These are phyloP conservation scores for Biscogniauxia mediterranea DNA, from an alignment of 2,329 filamentous ascomycete genomes.

Conservation along the genomic window DNA sequence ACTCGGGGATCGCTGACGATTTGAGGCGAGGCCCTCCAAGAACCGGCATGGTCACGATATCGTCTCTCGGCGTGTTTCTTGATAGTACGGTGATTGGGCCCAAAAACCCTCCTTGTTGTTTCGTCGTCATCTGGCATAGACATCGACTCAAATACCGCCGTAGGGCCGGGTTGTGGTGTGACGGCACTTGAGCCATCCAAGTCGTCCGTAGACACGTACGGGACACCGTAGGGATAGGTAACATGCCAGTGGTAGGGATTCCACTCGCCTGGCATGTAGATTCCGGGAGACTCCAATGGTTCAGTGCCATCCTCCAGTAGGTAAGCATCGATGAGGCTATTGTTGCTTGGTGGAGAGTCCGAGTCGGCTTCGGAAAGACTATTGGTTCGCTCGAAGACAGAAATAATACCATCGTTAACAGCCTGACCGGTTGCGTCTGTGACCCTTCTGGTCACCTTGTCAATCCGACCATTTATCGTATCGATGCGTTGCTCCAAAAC, in stretches of 20 bases:
- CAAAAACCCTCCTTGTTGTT: slow-evolving; percentile 23
- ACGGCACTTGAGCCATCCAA: slow-evolving; percentile 30
- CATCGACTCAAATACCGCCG: slow-evolving; percentile 33
- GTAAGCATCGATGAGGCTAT: slow-evolving; percentile 29
- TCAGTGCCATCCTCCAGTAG: slow-evolving; percentile 27
- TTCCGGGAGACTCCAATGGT: slow-evolving; percentile 31
- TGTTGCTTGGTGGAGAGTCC: slow-evolving; percentile 38
- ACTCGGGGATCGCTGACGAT: slow-evolving; percentile 40
- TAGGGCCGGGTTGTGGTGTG: slow-evolving; percentile 28
- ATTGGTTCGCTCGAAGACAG: slow-evolving; percentile 51
- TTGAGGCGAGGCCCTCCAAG: slow-evolving; percentile 41
- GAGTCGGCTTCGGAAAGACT: slow-evolving; percentile 48
- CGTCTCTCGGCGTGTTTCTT: slow-evolving; percentile 38
- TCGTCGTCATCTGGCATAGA: slow-evolving; percentile 32
- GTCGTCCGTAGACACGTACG: slow-evolving; percentile 23
- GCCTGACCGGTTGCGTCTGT: slow-evolving; percentile 39
- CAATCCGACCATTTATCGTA: slow-evolving; percentile 42
- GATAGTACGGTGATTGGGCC: slow-evolving; percentile 41
- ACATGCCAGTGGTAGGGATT: slow-evolving; percentile 40
- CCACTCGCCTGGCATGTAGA: slow-evolving; percentile 26
- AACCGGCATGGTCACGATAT: slow-evolving; percentile 44
- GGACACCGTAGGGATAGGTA: slow-evolving; percentile 31
- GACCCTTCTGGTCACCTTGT: slow-evolving; percentile 40
- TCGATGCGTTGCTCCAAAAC: slow-evolving; percentile 37
- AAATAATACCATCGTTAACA: slow-evolving; percentile 35